Evolutionary conservation across 2,329 filamentous ascomycete genomes (phyloP), one percentile per base, ranked within the genome.

Genomic region (Chaetomium sp.): DNA sequence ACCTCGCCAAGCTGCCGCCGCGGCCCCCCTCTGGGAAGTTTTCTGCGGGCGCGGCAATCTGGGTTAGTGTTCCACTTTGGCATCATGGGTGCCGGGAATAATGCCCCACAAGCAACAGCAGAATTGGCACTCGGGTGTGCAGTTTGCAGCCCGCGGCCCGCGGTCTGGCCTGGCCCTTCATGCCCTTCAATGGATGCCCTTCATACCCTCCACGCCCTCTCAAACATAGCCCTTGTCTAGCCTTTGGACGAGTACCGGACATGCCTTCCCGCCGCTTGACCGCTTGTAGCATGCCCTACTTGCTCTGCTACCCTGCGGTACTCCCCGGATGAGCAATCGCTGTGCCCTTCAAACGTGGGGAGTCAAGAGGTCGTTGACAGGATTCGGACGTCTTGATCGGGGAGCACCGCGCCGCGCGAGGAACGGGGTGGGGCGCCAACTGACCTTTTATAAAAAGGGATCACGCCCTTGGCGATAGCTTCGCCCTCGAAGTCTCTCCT

Each of bases 271-370:
- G 13, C n/a, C 2, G 23, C 25, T 25, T 62, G 42, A 62, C 60
- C 60, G 60, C 33, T 51, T 45, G 19, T 29, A 16, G 16, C 38
- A 47, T 23, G 45, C 8, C 19, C 9, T 27, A 49, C 12, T 27
- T 53, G 25, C 29, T 50, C 12, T 49, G 51, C 51, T 31, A 5
- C 35, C 23, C 50, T 23, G 57, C 4, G 4, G n/a, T 13, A 12
- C 27, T 19, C n/a, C 45, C 57, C 45, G 3, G 55, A 63, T 49
- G 62, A 54, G 62, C 19, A 59, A 59, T 58, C 13, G 16, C 16
- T 31, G 23, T 54, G 60, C 45, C 45, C 38, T 50, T 50, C 45
- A 19, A 49, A 29, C 10, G 55, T 25, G 27, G 55, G 9, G 4
- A 10, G 19, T 54, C 4, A 6, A 47, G 19, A 33, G 55, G 13